Percentiles rank a stretch among this genome's conserved stretches.
Conservation (phyloP, 2,329 filamentous ascomycete species). For the Sporothrix phasma region DNA sequence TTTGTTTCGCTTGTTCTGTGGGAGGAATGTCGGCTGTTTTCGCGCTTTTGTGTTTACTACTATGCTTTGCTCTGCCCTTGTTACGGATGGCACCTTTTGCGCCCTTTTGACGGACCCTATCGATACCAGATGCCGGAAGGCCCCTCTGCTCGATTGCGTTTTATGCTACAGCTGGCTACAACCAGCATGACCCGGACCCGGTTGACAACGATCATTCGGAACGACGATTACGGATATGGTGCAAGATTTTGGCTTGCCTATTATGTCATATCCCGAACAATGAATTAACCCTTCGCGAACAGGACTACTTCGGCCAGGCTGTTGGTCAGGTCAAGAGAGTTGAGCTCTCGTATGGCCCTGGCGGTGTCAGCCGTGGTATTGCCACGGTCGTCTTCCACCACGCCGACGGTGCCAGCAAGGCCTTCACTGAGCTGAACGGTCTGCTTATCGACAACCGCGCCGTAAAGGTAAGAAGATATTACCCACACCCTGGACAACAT, state of each 20-base stretch:
- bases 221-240: conserved; percentile 20
- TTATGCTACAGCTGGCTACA: not conserved
- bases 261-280: conserved; percentile 44
- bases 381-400: conserved; percentile 82
- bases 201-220: not conserved
- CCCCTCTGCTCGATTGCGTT: not conserved
- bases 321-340: conserved; percentile 87
- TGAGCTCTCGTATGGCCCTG: conserved; percentile 84
- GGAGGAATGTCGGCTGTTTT: conserved; percentile 1
- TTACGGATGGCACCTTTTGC: not conserved
- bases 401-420: conserved; percentile 71
- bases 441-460: conserved; percentile 81
- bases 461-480: conserved; percentile 60
- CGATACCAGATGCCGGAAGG: conserved; percentile 1
- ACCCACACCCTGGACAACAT: not conserved
- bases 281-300: conserved; percentile 59
- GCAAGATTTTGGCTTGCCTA: conserved; percentile 27
- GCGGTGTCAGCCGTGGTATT: conserved; percentile 82
- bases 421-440: conserved; percentile 74
- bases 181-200: not conserved
- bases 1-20: not conserved
- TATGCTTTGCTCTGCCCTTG: conserved; percentile 27
- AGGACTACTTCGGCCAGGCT: conserved; percentile 92
- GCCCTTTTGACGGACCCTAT: not conserved
- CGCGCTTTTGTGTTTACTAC: conserved; percentile 25